Percentiles rank a stretch among this genome's conserved stretches.
Evolutionary conservation across 2,329 filamentous ascomycete species (phyloP).

Genomic region (Botryotinia convoluta): DNA sequence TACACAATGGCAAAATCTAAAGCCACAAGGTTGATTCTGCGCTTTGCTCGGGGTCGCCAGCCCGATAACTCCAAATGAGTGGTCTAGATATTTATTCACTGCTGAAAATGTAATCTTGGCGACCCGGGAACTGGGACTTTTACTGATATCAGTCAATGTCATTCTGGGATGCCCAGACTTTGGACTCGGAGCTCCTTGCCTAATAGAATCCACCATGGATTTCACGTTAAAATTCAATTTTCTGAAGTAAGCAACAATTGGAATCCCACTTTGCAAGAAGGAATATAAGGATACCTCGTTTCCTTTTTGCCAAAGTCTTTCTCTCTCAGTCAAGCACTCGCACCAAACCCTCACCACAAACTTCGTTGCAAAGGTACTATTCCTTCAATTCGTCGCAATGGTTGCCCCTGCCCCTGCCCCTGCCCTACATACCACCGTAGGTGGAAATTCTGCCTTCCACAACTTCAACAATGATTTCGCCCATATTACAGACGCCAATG

Average conservation of each 20-base stretch:
- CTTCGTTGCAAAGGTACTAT: neutral
- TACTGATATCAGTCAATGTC: neutral
- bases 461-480: conserved; percentile 76
- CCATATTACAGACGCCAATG: conserved; percentile 66
- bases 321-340: conserved; percentile 25
- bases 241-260: neutral
- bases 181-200: conserved; percentile 18
- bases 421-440: conserved; percentile 69
- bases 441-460: conserved; percentile 69
- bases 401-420: conserved; percentile 42
- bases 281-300: conserved; percentile 13
- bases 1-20: neutral
- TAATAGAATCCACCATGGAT: neutral
- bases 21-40: neutral
- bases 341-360: neutral
- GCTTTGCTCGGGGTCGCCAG: neutral
- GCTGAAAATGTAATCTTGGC: neutral
- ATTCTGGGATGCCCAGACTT: conserved; percentile 14
- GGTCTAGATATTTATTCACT: neutral
- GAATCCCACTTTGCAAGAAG: neutral
- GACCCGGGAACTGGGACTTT: neutral
- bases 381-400: conserved; percentile 12
- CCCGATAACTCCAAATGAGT: neutral
- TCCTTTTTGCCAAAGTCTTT: neutral
- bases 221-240: neutral